Percentiles rank a stretch among this genome's conserved stretches.
Conservation (phyloP, 495 filamentous ascomycete species). For the Parmelia sp. region DNA sequence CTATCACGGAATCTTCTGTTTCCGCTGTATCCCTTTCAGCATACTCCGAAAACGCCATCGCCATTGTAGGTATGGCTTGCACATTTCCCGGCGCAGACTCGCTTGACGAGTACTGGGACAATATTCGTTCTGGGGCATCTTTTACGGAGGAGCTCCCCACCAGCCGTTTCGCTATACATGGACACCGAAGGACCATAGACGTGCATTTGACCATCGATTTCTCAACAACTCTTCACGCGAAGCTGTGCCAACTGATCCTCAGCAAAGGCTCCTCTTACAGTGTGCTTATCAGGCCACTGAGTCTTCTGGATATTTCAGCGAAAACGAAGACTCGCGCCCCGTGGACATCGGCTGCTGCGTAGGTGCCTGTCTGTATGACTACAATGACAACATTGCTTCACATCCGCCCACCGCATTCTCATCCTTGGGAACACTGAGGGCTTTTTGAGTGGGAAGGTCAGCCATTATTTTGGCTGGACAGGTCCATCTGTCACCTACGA, state of each 20-base stretch:
- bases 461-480: slow-evolving; percentile 43
- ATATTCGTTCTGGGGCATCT: no score
- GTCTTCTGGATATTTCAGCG: slow-evolving; percentile 38
- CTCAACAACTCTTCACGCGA: slow-evolving; percentile 38
- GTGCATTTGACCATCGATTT: no score
- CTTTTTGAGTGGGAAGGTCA: slow-evolving; percentile 32
- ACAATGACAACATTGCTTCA: slow-evolving; percentile 32
- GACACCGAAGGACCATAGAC: no score
- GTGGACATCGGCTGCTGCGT: slow-evolving; percentile 37
- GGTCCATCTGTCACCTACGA: slow-evolving; percentile 42
- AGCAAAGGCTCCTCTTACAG: slow-evolving; percentile 46
- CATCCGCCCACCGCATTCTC: slow-evolving; percentile 34
- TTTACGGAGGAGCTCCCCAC: no score
- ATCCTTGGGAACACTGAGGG: slow-evolving; percentile 28
- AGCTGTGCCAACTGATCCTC: slow-evolving; percentile 45
- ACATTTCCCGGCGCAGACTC: no score
- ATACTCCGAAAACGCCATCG: no score
- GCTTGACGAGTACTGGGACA: no score
- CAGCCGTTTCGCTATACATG: no score
- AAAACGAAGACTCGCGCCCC: background rate
- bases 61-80: no score
- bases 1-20: no score
- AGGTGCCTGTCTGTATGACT: slow-evolving; percentile 31
- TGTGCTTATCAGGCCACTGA: slow-evolving; percentile 46
- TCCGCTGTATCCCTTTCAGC: no score